Evolutionary conservation across 495 filamentous ascomycete genomes (phyloP).

Genomic region (Aspergillus hancockii): DNA sequence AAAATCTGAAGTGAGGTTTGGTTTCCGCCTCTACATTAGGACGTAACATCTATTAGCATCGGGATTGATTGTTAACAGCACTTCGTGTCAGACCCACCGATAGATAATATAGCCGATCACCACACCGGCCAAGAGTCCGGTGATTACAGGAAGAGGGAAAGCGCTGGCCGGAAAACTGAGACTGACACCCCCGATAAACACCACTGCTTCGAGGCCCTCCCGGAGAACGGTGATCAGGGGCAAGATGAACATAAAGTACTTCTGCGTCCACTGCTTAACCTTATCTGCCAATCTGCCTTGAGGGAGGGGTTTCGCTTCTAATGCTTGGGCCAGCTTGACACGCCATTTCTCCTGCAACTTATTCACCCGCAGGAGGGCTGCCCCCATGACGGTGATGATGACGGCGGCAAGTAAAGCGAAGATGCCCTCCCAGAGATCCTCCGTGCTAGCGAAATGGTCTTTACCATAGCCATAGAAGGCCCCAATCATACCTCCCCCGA

Average conservation of each 20-base stretch:
- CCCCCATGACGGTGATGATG: conserved; percentile 79
- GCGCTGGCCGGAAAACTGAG: conserved; percentile 70
- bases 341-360: conserved; percentile 88
- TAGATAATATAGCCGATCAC: conserved; percentile 73
- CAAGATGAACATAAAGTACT: conserved; percentile 79
- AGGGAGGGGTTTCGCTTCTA: conserved; percentile 54
- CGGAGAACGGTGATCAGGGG: conserved; percentile 83
- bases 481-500: conserved; percentile 75
- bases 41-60: background rate
- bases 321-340: conserved; percentile 67
- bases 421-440: conserved; percentile 77
- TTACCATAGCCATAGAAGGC: conserved; percentile 73
- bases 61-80: background rate
- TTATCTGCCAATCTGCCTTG: conserved; percentile 26
- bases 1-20: conserved; percentile 72
- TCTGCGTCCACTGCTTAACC: conserved; percentile 67
- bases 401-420: conserved; percentile 69
- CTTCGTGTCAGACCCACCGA: conserved; percentile 6
- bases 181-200: conserved; percentile 80
- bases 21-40: conserved; percentile 54
- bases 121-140: conserved; percentile 63
- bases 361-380: conserved; percentile 75
- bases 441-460: conserved; percentile 63
- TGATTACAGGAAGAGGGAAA: conserved; percentile 72
- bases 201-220: conserved; percentile 79